Conservation (phyloP, 352 stramenopile genomes). For the Globisporangium paroecandrum region DNA sequence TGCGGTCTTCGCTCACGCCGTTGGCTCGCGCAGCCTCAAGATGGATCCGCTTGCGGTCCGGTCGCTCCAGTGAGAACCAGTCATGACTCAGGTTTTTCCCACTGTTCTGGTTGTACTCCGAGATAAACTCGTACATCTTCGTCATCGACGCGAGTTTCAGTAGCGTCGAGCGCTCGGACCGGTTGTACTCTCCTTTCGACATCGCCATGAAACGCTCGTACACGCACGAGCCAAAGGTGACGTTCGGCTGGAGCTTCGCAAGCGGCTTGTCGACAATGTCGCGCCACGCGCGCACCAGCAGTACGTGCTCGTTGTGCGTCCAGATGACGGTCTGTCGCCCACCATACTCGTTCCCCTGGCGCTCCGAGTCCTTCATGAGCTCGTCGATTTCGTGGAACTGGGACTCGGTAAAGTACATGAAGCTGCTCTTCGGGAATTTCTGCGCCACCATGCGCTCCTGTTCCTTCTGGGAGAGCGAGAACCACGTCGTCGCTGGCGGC, state of each 20-base stretch:
- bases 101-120: conserved; percentile 6
- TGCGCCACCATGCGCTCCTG: conserved; percentile 13
- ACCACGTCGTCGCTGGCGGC: not conserved
- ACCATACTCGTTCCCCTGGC: not conserved
- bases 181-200: not conserved
- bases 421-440: conserved; percentile 11
- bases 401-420: conserved; percentile 15
- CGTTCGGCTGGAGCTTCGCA: not conserved
- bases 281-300: conserved; percentile 14
- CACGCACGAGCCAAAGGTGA: conserved; percentile 4
- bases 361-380: conserved; percentile 9
- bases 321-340: conserved; percentile 6
- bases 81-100: not conserved
- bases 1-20: not conserved
- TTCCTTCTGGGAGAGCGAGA: conserved; percentile 5
- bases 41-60: conserved; percentile 3
- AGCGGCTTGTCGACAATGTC: conserved; percentile 6
- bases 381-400: conserved; percentile 7
- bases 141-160: conserved; percentile 7
- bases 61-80: conserved; percentile 9
- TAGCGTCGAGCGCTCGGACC: conserved; percentile 5
- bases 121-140: conserved; percentile 15
- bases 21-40: not conserved
- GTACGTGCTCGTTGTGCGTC: conserved; percentile 7
- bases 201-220: conserved; percentile 15